phyloP scores from a whole-genome alignment of 495 filamentous ascomycete genomes.

The Hypoxylon fragiforme region DNA sequence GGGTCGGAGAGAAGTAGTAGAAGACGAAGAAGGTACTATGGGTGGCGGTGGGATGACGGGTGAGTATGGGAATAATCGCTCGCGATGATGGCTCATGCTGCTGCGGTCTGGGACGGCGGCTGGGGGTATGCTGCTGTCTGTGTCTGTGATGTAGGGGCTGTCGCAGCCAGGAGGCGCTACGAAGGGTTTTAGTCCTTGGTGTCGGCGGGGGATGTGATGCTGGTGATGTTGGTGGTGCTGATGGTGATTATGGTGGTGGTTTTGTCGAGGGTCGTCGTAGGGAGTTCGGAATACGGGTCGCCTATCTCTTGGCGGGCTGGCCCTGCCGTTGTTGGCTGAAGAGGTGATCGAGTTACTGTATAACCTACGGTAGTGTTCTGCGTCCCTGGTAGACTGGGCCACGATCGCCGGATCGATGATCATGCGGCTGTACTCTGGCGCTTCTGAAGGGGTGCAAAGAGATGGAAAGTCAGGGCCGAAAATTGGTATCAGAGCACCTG shows the following conservation, averaged over 20 bases:
- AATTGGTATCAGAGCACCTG: slow-evolving; percentile 80
- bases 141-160: slow-evolving; percentile 42
- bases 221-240: slow-evolving; percentile 18
- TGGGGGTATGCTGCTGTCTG: slow-evolving; percentile 44
- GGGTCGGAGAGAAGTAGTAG: slow-evolving; percentile 21
- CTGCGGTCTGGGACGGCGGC: slow-evolving; percentile 19
- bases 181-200: slow-evolving; percentile 27
- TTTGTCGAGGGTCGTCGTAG: slow-evolving; percentile 27
- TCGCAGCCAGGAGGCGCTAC: slow-evolving; percentile 21
- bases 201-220: slow-evolving; percentile 18
- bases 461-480: slow-evolving; percentile 81
- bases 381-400: slow-evolving; percentile 54
- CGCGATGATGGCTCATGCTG: slow-evolving; percentile 19
- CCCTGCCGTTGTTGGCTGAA: not conserved
- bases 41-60: slow-evolving; percentile 17
- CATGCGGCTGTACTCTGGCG: slow-evolving; percentile 65
- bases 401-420: slow-evolving; percentile 67
- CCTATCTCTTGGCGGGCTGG: slow-evolving; percentile 25
- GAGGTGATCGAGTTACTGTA: slow-evolving; percentile 24
- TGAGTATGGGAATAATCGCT: slow-evolving; percentile 36
- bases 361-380: slow-evolving; percentile 51
- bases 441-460: slow-evolving; percentile 64
- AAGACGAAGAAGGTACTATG: not conserved
- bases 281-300: slow-evolving; percentile 13
- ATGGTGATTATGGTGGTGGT: slow-evolving; percentile 15